These are phyloP conservation scores for Paecilomyces formosus DNA, from an alignment of 2,329 filamentous ascomycete genomes.

Conservation along the genomic window DNA sequence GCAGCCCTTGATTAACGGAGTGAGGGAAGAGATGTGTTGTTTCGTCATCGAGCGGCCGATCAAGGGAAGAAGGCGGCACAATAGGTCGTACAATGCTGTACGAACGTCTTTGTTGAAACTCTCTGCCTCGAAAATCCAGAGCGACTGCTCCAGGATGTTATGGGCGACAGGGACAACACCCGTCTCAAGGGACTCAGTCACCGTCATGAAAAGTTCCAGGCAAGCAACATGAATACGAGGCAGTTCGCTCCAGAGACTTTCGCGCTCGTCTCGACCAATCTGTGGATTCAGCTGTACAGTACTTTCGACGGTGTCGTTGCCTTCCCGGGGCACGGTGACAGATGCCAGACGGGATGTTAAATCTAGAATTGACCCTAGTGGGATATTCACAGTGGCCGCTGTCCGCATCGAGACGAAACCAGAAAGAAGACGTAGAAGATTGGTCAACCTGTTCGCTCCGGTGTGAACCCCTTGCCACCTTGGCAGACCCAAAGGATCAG, in stretches of 20 bases:
- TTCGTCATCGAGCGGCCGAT: conserved; percentile 62
- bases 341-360: conserved; percentile 63
- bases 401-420: conserved; percentile 59
- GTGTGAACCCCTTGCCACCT: conserved; percentile 67
- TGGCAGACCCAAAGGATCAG: conserved; percentile 47
- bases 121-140: conserved; percentile 60
- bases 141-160: conserved; percentile 61
- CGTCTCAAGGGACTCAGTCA: conserved; percentile 53
- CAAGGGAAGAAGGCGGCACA: conserved; percentile 51
- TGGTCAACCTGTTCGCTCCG: conserved; percentile 62
- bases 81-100: conserved; percentile 51
- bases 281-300: conserved; percentile 62
- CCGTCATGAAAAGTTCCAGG: conserved; percentile 53
- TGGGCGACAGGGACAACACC: conserved; percentile 54
- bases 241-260: conserved; percentile 66
- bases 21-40: conserved; percentile 54
- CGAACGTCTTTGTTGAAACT: conserved; percentile 48
- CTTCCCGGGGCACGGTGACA: conserved; percentile 46
- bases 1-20: conserved; percentile 56
- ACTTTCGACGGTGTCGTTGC: conserved; percentile 32
- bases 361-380: conserved; percentile 61
- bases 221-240: conserved; percentile 67
- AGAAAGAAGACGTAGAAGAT: conserved; percentile 58
- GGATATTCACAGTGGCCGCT: conserved; percentile 57
- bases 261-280: conserved; percentile 71